These are phyloP conservation scores for Kappamyces sp. DNA, from an alignment of 192 early-diverging fungal genomes.

Conservation along the genomic window DNA sequence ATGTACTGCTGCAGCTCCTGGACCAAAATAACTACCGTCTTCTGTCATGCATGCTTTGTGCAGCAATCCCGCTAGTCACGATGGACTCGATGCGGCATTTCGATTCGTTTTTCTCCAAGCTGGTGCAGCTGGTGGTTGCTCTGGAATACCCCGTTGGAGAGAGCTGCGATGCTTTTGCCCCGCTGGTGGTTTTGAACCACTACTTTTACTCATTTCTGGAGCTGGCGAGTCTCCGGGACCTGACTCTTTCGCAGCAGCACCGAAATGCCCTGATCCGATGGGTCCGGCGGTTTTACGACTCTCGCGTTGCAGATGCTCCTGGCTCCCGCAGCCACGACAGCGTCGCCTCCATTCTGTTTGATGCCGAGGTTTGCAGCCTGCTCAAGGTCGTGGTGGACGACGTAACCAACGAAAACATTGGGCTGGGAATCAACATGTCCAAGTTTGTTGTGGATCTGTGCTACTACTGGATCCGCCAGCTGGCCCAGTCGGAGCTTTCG, in stretches of 20 bases:
- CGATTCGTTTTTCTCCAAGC: too few relatives aligned
- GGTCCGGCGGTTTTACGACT: conserved; percentile 3
- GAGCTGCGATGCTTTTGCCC: too few relatives aligned
- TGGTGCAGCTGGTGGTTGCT: too few relatives aligned
- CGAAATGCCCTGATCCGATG: conserved; percentile 4
- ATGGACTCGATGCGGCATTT: too few relatives aligned
- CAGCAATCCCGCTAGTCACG: too few relatives aligned
- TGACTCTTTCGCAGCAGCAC: not conserved
- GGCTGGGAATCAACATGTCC: conserved; percentile 34
- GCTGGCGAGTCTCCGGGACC: too few relatives aligned
- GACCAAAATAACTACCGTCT: too few relatives aligned
- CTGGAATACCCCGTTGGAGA: too few relatives aligned
- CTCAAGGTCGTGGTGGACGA: conserved; percentile 17
- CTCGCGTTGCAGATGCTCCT: not conserved
- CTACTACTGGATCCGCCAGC: conserved; percentile 11
- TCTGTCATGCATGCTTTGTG: too few relatives aligned
- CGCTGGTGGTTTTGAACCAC: too few relatives aligned
- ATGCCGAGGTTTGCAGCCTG: conserved; percentile 18
- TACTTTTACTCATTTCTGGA: too few relatives aligned
- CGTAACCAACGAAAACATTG: conserved; percentile 5
- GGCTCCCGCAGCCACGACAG: not conserved
- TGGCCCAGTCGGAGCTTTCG: not conserved
- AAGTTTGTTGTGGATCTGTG: conserved; percentile 28
- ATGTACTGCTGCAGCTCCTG: too few relatives aligned
- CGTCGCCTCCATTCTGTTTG: not conserved